Evolutionary conservation across 371 early-diverging fungal genomes (phyloP), one percentile per base, ranked within the genome.

Genomic region (Saksenaea vasiformis): DNA sequence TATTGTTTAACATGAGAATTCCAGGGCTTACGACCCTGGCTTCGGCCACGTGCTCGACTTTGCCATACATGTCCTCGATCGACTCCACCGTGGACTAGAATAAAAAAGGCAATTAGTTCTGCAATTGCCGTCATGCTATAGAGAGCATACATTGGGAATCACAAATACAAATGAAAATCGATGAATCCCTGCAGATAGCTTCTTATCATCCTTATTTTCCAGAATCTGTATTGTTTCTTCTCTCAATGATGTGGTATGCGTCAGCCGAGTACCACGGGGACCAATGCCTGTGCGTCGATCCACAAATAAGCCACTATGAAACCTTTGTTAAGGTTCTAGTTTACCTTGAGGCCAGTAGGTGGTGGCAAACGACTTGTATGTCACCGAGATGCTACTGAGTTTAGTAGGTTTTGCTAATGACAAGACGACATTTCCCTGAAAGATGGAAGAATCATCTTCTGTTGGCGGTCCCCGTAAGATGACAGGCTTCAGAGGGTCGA

Each of bases 341-440:
- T 54, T 54, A 71, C 74, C 74, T 66, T 74, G 71, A 7, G 74
- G 74, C 71, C 73, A 74, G 60, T 68, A 74, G 5, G 71, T 68
- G 14, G 44, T 62, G 5, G 60, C 51, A 24, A 60, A 62, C 19
- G 69, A 66, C 36, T 61, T 74, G 38, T 71, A 57, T 5, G 65
- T 66, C 0, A 74, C 74, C 2, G 64, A 57, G 31, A 74, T 64
- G 53, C 55, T 63, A 13, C 64, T 63, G 28, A 74, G 66, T 39
- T 74, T 74, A 38, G 66, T 62, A 5, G 74, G 53, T 26, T 71
- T 71, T 13, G 71, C 54, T 44, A 74, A 44, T 44, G 64, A 66
- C 27, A 74, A 44, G 3, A 68, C 65, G 3, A 74, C 65, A 62
- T 71, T 60, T 8, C 74, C 69, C 13, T 66, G 63, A 39, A 74